Base-by-base conservation (phyloP, 2,329 filamentous ascomycete species). In the Orbilia javanica region DNA sequence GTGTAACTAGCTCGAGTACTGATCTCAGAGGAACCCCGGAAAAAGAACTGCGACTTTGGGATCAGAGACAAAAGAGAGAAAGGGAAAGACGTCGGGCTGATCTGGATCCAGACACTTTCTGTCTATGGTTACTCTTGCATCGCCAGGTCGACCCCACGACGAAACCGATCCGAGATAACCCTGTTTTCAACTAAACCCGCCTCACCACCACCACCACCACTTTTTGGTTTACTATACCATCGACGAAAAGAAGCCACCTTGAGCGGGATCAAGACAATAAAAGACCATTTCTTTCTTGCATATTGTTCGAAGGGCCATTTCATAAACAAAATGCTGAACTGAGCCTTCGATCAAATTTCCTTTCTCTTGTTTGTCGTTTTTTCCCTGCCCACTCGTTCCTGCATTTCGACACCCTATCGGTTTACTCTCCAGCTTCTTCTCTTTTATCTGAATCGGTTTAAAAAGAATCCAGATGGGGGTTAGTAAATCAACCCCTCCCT, bases 81-180 rank as follows among this genome's bases (percentile, higher is more conserved):
- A 39, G 25, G n/a, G 34, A 60, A 42, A 60, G 34, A 60, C 55
- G 55, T 62, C n/a, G n/a, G n/a, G n/a, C n/a, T n/a, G n/a, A n/a
- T 60, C 44, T 42, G 27, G 36, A 46, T 60, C 42, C 62, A 25
- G 36, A 60, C 55, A 71, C 68, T 64, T 64, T 64, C 68, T 71
- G 46, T 71, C 68, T 71, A 64, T 46, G 67, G 67, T 64, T 53
- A 63, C 57, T 64, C 57, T n/a, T 48, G 55, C 48, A 29, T 20
- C 66, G 34, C 62, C 46, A 42, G 50, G n/a, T 44, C 42, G 42
- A 44, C 42, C 52, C 55, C 55, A 25, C 55, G 25, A 62, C 52
- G 55, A 62, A 48, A 53, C 64, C 64, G 48, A 39, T 42, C 39
- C 39, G 2, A 64, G 36, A 64, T 64, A 31, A 44, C 31, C 39